Evolutionary conservation across 352 stramenopile genomes (phyloP), one percentile per base, ranked within the genome.

Genomic region (Phytophthora pisi): DNA sequence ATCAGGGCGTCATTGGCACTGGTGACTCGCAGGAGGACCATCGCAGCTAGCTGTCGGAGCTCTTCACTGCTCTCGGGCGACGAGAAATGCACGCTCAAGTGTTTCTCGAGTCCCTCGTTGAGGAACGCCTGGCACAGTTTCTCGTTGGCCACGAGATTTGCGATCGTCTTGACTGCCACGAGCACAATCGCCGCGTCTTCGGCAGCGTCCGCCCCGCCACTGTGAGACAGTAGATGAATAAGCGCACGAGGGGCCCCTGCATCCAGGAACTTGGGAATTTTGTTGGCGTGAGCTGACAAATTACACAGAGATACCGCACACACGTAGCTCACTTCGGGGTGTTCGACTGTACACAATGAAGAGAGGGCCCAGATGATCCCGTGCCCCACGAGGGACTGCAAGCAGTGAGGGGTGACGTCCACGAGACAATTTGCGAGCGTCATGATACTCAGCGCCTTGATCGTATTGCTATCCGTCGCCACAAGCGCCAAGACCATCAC

Each of bases 291-390:
- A 3, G 74, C 78, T 18, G 84, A 88, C 40, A 93, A 68, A 73
- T 93, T 94, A 65, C 86, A 94, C 16, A 94, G 62, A n/a, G 81
- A 91, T 9, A 90, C 74, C 0, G 84, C 86, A 42, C 86, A 94
- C 5, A 79, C 84, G 5, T 77, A 74, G 40, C 75, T 77, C 11
- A 83, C 81, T 49, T 91, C 82, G 1, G 66, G 54, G 3, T 77
- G 83, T n/a, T 91, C 63, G 3, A 93, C 71, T 6, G 74, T 65
- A n/a, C 78, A 81, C n/a, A 94, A 68, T 8, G 86, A 91, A 0
- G 79, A 74, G 5, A 94, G 61, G 4, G 86, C 84, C 86, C 86
- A 94, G 52, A 93, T 88, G 59, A 93, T 79, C 1, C 86, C 84
- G 55, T 93, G 80, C 1, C 90, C 86, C 45, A 92, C 72, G 51